Evolutionary conservation across 345 rosid genomes (phyloP), one percentile per base, ranked within the genome.

Genomic region (Kernera saxatilis): DNA sequence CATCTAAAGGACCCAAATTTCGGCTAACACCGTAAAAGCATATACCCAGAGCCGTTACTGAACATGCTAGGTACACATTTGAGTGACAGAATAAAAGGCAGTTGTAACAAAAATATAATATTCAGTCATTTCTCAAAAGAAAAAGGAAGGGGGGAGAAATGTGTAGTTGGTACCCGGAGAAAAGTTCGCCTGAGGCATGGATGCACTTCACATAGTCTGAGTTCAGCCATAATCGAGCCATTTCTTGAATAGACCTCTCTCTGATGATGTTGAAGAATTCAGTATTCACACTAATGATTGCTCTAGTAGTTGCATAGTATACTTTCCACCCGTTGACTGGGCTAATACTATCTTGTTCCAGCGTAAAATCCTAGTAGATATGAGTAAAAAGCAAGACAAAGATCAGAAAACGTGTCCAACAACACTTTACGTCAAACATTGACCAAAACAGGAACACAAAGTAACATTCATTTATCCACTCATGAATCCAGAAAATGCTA

Each of bases 301-400:
- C 92, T 84, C 96, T 95, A 48, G 98, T 95, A 37, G 91, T 85
- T 1, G 99, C 98, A 75, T 95, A 95, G 81, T 95, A 95, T 6
- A 88, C 94, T 75, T 95, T 95, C 98, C 99, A 95, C 49, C 98
- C 98, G 77, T 84, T 86, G 46, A 82, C 90, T 11, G 98, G 98
- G 1, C 77, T 86, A 61, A 95, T 83, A 25, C 62, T 80, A 82
- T 82, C 91, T 86, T 95, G 99, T 69, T 95, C 98, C 82, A 83
- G 48, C 1, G 97, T 92, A 77, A 92, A 95, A 84, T 95, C 99
- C 97, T 95, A 74, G 37, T 33, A 67, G 4, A 43, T n/a, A 33
- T 29, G 26, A 45, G 8, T 60, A 68, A 11, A 1, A 65, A 57
- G 61, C 25, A 18, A 17, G 8, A 70, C 30, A 64, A 55, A 19